A percentile compares a stretch with the other conserved stretches of the same genome.
These are phyloP conservation scores for Fusarium circinatum DNA, from an alignment of 2,329 filamentous ascomycete genomes.

Conservation along the genomic window DNA sequence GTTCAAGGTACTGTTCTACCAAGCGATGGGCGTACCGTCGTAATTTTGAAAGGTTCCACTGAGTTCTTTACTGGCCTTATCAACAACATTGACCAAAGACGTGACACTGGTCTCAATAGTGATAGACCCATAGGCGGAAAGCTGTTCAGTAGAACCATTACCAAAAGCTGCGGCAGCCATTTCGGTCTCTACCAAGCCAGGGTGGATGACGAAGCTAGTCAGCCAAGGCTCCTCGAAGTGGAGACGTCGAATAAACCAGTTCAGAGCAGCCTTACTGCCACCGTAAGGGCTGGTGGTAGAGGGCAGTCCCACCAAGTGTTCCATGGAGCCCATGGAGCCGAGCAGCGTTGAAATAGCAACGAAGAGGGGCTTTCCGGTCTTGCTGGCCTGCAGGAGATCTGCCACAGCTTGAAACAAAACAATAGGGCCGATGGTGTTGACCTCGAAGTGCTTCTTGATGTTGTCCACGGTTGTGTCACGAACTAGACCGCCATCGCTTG, in stretches of 20 bases:
- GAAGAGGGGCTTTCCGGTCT: background rate
- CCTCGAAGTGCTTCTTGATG: background rate
- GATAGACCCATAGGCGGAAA: background rate
- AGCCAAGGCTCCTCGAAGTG: conserved; percentile 2
- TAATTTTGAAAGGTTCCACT: background rate
- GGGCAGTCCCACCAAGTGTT: background rate
- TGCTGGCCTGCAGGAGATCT: background rate
- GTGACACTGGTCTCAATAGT: background rate
- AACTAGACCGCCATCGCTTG: background rate
- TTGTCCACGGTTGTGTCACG: background rate
- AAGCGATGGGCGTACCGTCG: background rate
- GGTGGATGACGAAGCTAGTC: background rate
- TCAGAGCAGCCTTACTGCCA: background rate
- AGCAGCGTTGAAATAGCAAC: background rate
- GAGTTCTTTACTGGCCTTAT: background rate
- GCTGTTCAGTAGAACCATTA: fast-evolving
- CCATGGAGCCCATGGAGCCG: background rate
- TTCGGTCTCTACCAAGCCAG: background rate
- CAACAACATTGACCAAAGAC: fast-evolving
- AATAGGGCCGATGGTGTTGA: background rate
- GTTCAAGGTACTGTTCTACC: background rate
- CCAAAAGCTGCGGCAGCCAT: background rate
- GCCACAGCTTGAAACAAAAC: background rate
- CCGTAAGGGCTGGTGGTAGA: background rate
- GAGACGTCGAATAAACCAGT: conserved; percentile 2